Base-by-base conservation (phyloP, 306 rosid species). In the Spatholobus suberectus region DNA sequence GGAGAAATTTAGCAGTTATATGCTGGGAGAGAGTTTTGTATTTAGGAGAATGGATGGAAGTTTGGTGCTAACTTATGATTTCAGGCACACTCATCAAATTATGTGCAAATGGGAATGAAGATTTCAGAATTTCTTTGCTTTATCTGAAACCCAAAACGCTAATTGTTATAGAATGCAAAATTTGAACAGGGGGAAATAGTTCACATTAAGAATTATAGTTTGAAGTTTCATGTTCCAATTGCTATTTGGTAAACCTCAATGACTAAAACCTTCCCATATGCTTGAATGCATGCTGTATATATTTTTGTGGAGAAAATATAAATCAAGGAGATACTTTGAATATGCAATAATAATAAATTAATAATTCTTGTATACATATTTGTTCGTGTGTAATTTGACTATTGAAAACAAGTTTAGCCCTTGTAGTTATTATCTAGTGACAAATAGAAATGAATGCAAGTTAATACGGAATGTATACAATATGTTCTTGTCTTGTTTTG, bases 21-120 rank as follows among this genome's bases (percentile, higher is more conserved):
- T 77, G 34, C 78, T 91, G 78, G 87, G 83, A 8, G 94, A 93
- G 70, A 91, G 88, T 37, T 91, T 88, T 87, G 82, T 75, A 12
- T 74, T 87, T 82, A 89, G 43, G 27, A 84, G 87, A 86, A 71
- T 75, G 87, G 82, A 90, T 90, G 89, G 88, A 26, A 87, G 81
- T 8, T 17, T 86, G 81, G 82, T 91, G 37, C 23, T 86, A 6
- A 72, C 78, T 3, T 82, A 75, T 78, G 92, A 90, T 61, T 93
- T 83, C 70, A 90, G 9, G 63, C 92, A 90, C 85, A 24, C 83
- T 49, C 86, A 90, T 80, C 92, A 87, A 37, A 79, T 80, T 8
- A 85, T 78, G 79, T 49, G 84, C 80, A 87, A 80, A 82, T 89
- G 95, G 92, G 86, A 90, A 55, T 88, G 84, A 74, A 8, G 21